A percentile compares a stretch with the other conserved stretches of the same genome.
phyloP scores from a whole-genome alignment of 2,329 filamentous ascomycete species.

The Dryadomyces quercus-mongolicae region DNA sequence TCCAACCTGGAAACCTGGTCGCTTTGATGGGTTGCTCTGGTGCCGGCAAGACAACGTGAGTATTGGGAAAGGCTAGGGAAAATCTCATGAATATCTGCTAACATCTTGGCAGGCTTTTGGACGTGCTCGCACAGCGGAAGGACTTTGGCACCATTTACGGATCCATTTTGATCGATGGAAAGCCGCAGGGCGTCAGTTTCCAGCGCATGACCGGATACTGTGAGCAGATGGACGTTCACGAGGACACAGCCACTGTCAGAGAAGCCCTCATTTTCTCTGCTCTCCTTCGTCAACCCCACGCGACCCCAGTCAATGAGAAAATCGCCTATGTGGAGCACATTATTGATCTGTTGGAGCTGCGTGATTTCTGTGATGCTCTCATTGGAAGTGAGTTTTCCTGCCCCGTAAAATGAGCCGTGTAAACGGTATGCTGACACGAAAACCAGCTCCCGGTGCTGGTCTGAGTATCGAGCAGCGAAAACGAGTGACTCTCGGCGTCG shows the following conservation, averaged over 20 bases:
- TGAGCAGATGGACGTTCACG: constrained; percentile 72
- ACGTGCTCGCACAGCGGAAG: constrained; percentile 69
- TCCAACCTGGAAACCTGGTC: constrained; percentile 67
- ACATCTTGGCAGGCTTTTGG: constrained; percentile 40
- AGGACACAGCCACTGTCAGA: constrained; percentile 59
- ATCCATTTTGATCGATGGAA: constrained; percentile 65
- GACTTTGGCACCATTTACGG: constrained; percentile 67
- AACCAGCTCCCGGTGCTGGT: constrained; percentile 17
- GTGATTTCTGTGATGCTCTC: constrained; percentile 34
- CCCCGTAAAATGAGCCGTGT: background rate
- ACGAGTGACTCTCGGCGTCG: constrained; percentile 47
- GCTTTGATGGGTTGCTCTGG: constrained; percentile 72
- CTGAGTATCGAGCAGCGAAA: constrained; percentile 42
- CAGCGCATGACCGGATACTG: constrained; percentile 71
- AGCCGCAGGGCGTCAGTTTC: constrained; percentile 58
- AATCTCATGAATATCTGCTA: background rate
- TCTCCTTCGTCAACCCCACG: constrained; percentile 56
- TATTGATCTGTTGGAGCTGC: constrained; percentile 48
- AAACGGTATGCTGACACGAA: background rate
- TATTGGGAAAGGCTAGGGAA: background rate
- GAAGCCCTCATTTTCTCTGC: constrained; percentile 68
- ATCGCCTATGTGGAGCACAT: constrained; percentile 66
- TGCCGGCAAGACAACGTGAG: constrained; percentile 69
- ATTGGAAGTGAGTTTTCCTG: constrained; percentile 17
- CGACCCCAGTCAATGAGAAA: constrained; percentile 54